Evolutionary conservation across 2,329 filamentous ascomycete species (phyloP).

Genomic region (Colletotrichum tropicicola): DNA sequence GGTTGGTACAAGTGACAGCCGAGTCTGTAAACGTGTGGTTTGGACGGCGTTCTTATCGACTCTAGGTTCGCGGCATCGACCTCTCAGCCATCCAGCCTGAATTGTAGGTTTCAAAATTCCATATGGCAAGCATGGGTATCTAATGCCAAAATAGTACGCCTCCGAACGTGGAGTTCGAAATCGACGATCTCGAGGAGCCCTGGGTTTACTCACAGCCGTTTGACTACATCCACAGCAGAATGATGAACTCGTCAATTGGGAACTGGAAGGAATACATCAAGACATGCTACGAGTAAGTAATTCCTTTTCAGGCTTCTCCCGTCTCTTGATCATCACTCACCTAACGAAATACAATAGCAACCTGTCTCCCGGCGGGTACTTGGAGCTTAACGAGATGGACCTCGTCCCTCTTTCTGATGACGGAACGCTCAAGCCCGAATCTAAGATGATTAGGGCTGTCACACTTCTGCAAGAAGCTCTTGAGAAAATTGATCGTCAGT

Average conservation of each 20-base stretch:
- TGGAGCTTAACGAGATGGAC: neutral
- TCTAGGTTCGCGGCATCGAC: neutral
- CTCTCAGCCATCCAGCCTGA: neutral
- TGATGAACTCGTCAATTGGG: constrained; percentile 32
- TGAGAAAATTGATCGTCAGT: neutral
- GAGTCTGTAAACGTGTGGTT: too few relatives aligned
- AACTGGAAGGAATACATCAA: constrained; percentile 32
- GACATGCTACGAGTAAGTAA: neutral
- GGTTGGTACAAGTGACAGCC: neutral
- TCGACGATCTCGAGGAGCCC: constrained; percentile 33
- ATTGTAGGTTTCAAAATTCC: neutral
- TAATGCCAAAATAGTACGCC: neutral
- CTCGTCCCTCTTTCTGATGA: neutral
- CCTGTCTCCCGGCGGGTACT: neutral
- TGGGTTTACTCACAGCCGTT: constrained; percentile 35
- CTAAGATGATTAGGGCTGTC: neutral
- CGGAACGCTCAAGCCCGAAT: neutral
- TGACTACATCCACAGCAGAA: constrained; percentile 35
- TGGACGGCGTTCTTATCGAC: accelerated
- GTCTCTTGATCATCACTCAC: too few relatives aligned
- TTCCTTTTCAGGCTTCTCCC: too few relatives aligned
- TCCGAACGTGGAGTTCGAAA: neutral
- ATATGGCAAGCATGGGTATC: accelerated
- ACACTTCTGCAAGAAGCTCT: neutral
- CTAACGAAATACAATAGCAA: too few relatives aligned